Percentiles rank a stretch among this genome's conserved stretches.
phyloP scores from a whole-genome alignment of 768 basidiomycete genomes.

The Filobasidium floriforme region DNA sequence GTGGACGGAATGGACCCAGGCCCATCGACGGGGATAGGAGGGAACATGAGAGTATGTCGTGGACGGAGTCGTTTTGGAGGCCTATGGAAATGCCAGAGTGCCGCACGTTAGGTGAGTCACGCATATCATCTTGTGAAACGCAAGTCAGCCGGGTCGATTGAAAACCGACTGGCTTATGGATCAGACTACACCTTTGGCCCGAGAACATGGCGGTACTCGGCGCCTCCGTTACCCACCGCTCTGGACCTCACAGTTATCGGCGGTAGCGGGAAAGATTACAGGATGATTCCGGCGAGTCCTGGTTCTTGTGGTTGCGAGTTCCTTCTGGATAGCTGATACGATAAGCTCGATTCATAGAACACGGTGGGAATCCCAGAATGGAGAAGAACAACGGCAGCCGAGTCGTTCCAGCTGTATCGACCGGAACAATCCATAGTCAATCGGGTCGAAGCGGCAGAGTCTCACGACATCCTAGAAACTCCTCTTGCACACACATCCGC shows the following conservation, averaged over 20 bases:
- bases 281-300: background rate
- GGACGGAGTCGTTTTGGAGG: background rate
- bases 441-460: background rate
- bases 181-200: too few relatives aligned
- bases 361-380: background rate
- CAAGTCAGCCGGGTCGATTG: too few relatives aligned
- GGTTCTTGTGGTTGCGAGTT: background rate
- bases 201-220: conserved; percentile 6
- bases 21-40: background rate
- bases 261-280: background rate
- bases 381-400: background rate
- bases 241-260: background rate
- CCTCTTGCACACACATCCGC: background rate
- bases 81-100: background rate
- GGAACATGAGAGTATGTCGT: background rate
- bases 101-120: background rate
- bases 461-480: background rate
- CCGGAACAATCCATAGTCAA: background rate
- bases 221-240: background rate
- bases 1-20: background rate
- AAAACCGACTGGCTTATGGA: too few relatives aligned
- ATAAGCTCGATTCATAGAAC: background rate
- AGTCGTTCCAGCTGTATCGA: conserved; percentile 7
- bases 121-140: background rate
- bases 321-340: background rate